These are phyloP conservation scores for Tylopilus orsonianus DNA, from an alignment of 1,284 basidiomycete species.

Conservation along the genomic window DNA sequence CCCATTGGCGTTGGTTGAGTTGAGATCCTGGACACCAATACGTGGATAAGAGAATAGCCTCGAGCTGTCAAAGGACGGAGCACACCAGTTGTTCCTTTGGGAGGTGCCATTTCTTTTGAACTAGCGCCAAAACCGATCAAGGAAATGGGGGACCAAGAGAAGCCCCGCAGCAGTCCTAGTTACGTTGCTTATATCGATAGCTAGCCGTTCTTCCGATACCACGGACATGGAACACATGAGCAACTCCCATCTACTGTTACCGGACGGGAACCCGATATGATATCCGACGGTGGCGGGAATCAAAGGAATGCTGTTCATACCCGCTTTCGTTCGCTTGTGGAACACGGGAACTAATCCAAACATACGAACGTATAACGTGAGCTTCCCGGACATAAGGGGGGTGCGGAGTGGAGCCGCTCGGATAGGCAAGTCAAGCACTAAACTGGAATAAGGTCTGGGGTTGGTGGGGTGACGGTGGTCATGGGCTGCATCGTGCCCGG, in stretches of 20 bases:
- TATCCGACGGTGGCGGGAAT: not conserved
- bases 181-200: conserved; percentile 22
- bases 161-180: not conserved
- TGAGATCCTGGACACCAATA: conserved; percentile 40
- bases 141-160: conserved; percentile 8
- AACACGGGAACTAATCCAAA: not conserved
- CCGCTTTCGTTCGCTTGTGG: not conserved
- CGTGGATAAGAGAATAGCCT: not conserved
- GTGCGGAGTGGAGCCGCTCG: not conserved
- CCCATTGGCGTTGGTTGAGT: conserved; percentile 47
- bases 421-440: conserved; percentile 7
- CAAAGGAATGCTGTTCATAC: not conserved
- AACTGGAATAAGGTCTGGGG: conserved; percentile 4
- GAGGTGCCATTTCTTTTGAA: conserved; percentile 30
- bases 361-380: not conserved
- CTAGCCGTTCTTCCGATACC: conserved; percentile 1
- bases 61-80: conserved; percentile 1
- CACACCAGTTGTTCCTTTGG: conserved; percentile 40
- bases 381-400: not conserved
- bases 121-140: not conserved
- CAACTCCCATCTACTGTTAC: not conserved
- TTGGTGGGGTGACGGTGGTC: conserved; percentile 4
- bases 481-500: conserved; percentile 9
- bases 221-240: conserved; percentile 5
- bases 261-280: conserved; percentile 1